Evolutionary conservation across 768 basidiomycete genomes (phyloP), one percentile per base, ranked within the genome.

Genomic region (Phaeotremella fagi): DNA sequence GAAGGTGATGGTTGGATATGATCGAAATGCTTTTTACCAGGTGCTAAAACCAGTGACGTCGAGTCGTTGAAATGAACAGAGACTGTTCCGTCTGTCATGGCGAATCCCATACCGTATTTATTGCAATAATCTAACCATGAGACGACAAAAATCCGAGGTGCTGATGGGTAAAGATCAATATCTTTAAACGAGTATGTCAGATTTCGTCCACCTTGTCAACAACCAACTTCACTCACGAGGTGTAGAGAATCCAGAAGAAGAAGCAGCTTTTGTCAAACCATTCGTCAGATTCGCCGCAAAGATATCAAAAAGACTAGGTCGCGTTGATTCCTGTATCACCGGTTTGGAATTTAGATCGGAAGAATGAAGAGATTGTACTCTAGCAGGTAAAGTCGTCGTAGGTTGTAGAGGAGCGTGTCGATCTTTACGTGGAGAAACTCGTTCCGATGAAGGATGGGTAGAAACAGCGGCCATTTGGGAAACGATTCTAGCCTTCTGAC

Each of bases 91-190:
- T 99, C 91, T 18, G 90, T 94, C 68, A 98, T 78, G 3, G 90
- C 90, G 73, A 95, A 98, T 1, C 94, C 95, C 88, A 97, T 98
- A n/a, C 94, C 95, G 75, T 97, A 99, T 79, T 97, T 97, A 75
- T 91, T 89, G 72, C 90, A 94, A 70, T 98, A 98, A 74, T 98
- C 95, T 36, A 98, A 87, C 95, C 95, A 98, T n/a, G 88, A 88
- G 2, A 87, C 88, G 59, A 99, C 90, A 76, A 97, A 98, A 41
- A 94, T 86, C 48, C 80, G 80, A 53, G 89, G 87, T 16, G 64
- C 52, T 23, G 29, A 5, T 5, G 65, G 62, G 37, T 5, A 36
- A 28, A 2, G 52, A 41, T 48, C 46, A 33, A 61, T 20, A 48
- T 49, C 51, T 50, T 16, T n/a, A n/a, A n/a, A n/a, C n/a, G n/a